Evolutionary conservation across 2,329 filamentous ascomycete genomes (phyloP), one percentile per base, ranked within the genome.

Genomic region (Raffaelea deltoideospora): DNA sequence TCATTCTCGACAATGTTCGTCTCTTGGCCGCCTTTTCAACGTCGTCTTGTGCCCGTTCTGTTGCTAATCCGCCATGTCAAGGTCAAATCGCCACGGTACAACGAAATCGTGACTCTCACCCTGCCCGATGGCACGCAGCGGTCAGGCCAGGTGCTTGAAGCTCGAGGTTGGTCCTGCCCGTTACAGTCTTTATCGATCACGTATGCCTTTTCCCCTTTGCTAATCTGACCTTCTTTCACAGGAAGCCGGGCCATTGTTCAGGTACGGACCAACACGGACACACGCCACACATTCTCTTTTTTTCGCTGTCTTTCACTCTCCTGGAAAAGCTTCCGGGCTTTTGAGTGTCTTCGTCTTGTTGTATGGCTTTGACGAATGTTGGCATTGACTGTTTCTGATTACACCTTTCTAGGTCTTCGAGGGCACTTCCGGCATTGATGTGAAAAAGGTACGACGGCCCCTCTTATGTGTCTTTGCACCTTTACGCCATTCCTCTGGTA

Each of bases 41-140:
- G 18, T 6, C 10, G 5, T 15, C 8, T 3, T 32, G 17, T 29
- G 9, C 22, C 4, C 5, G 10, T 10, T 35, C 26, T 49, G 52
- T 23, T 35, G 13, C 30, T 50, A 56, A 44, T 55, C 43, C 36
- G 15, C 15, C 15, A 30, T 11, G 9, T 35, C 35, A 54, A 93
- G 83, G 85, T 98, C 69, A 98, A 98, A 79, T 92, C 86, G 60
- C 90, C 90, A 45, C 72, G 77, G 57, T 98, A 83, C 71, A 96
- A 95, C 63, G 90, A 98, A 65, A 98, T 98, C 58, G 90, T 98
- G 48, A 86, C 81, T 44, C 64, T 98, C 59, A 96, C 88, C 27
- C 76, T 98, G 45, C 85, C 90, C 47, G 90, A 98, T 79, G 90
- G 90, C 59, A 80, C 85, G 34, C 77, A 88, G 63, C 75, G 90